Base-by-base conservation (phyloP, 257 asterid species). In the Fraxinus excelsior region DNA sequence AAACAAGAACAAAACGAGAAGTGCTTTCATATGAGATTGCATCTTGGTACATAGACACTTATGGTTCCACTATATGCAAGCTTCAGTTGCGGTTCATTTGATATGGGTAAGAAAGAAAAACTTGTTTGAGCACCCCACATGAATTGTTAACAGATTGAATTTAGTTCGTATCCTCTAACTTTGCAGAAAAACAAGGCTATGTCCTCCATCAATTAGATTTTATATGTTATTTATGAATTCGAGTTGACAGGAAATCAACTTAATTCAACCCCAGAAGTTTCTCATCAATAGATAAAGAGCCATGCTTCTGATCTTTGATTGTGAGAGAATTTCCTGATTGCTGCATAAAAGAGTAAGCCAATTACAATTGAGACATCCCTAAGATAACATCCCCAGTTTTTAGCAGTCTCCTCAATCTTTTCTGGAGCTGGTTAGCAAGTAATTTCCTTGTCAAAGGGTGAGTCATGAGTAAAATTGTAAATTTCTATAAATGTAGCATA, bases 401-500 rank as follows among this genome's bases (percentile, higher is more conserved):
- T 23, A 71, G 56, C 60, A 60, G 31, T 32, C 67, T 32, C n/a
- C 2, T 32, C 42, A 2, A 21, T n/a, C 4, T 12, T n/a, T 0
- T 13, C 13, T 29, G 14, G 67, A 70, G 44, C 19, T 25, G 8
- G 21, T 14, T 72, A 72, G 28, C 75, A 72, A 26, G 25, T 29
- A 28, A n/a, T 8, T 28, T 73, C 60, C 76, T 18, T 7, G 66
- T 56, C 25, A 56, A 56, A 19, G 66, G 28, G 66, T 19, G 28
- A 56, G 26, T 56, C 66, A 0, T 6, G 28, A 62, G 68, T 49
- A 3, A 7, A 49, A 28, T 28, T 42, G 46, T 9, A 42, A n/a
- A 34, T 72, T 3, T 60, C 67, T 25, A 62, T 14, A 26, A 62
- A 19, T 2, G 31, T 74, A 67, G 40, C 38, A 78, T 53, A 78